These are phyloP conservation scores for Abrus precatorius DNA, from an alignment of 306 rosid genomes.

Conservation along the genomic window DNA sequence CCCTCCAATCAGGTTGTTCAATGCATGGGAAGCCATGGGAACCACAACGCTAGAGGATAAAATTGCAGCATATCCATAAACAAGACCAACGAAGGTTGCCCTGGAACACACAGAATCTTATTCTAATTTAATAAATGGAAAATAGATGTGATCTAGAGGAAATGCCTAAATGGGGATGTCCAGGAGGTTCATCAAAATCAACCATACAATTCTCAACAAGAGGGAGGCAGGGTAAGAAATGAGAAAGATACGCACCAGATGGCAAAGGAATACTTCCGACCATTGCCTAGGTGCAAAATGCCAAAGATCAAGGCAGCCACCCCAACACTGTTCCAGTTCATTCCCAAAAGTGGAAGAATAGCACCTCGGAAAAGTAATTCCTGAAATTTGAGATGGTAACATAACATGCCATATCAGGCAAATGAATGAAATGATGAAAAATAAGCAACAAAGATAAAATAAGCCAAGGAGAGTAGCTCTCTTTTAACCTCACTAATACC, in stretches of 20 bases:
- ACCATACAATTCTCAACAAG: constrained; percentile 3
- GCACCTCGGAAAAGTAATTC: constrained; percentile 96
- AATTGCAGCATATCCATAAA: constrained; percentile 86
- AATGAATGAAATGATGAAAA: constrained; percentile 2
- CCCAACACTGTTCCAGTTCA: constrained; percentile 73
- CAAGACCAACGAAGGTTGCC: constrained; percentile 94
- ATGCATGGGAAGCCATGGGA: constrained; percentile 90
- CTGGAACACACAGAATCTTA: constrained; percentile 61
- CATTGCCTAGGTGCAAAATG: constrained; percentile 79
- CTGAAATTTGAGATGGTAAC: constrained; percentile 53
- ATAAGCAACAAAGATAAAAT: constrained; percentile 20
- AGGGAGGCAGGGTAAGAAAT: not conserved
- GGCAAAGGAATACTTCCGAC: constrained; percentile 88
- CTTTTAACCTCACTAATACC: constrained; percentile 86
- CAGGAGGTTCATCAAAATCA: not conserved
- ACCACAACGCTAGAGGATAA: constrained; percentile 79
- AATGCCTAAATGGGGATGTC: not conserved
- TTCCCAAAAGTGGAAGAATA: constrained; percentile 82
- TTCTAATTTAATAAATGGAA: constrained; percentile 36
- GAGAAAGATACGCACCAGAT: constrained; percentile 67
- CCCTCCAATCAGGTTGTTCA: constrained; percentile 88
- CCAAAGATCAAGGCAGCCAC: constrained; percentile 80
- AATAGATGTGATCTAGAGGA: constrained; percentile 13
- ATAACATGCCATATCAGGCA: constrained; percentile 19
- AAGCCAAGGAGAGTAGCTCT: constrained; percentile 5